Conservation (phyloP, 2,329 filamentous ascomycete species). For the Ceratocystis cubensis region DNA sequence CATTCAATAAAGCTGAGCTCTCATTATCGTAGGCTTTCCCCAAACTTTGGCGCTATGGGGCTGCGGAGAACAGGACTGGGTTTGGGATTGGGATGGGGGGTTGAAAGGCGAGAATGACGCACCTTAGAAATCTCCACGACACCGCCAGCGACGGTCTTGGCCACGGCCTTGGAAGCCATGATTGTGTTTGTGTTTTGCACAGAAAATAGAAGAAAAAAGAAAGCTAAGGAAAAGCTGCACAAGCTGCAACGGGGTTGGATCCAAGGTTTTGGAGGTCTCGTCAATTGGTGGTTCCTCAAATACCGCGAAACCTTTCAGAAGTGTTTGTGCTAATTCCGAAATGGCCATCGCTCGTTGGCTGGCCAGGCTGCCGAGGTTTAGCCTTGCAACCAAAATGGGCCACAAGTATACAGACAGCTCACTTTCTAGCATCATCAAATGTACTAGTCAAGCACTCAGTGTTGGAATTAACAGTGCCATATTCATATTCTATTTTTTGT, state of each 20-base stretch:
- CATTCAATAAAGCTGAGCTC: not conserved
- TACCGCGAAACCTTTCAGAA: not conserved
- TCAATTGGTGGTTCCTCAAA: not conserved
- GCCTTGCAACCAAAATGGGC: not conserved
- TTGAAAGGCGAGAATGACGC: constrained; percentile 24
- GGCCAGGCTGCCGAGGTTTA: constrained; percentile 1
- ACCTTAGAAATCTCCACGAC: constrained; percentile 49
- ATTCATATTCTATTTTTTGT: not conserved
- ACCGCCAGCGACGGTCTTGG: constrained; percentile 40
- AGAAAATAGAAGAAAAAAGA: not conserved
- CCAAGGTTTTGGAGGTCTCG: not conserved
- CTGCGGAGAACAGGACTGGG: not conserved
- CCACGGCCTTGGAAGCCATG: constrained; percentile 48
- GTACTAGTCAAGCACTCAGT: not conserved
- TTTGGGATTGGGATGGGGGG: not conserved
- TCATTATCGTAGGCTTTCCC: not conserved
- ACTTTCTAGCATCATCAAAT: not conserved
- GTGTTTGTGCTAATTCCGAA: constrained; percentile 3
- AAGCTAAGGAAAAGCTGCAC: not conserved
- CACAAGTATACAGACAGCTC: not conserved
- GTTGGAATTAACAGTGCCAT: not conserved
- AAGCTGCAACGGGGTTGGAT: not conserved
- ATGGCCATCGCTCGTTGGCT: constrained; percentile 12
- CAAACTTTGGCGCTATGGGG: not conserved
- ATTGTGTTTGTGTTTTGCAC: constrained; percentile 30